Evolutionary conservation across 2,329 filamentous ascomycete species (phyloP).

Genomic region (Ciborinia camelliae): DNA sequence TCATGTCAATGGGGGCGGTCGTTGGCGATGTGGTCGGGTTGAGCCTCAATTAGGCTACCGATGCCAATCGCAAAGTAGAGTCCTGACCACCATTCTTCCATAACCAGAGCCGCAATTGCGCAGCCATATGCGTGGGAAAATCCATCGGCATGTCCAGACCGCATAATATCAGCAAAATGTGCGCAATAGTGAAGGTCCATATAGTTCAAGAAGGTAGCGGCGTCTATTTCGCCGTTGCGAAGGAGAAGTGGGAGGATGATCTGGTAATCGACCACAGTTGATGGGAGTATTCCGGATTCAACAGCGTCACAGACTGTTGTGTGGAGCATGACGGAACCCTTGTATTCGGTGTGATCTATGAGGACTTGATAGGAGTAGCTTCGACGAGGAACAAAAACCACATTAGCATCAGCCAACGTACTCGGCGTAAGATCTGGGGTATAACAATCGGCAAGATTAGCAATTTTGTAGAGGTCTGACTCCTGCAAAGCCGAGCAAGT

Average conservation of each 20-base stretch:
- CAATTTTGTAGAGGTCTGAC: not conserved
- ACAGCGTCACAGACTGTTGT: not conserved
- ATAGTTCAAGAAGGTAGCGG: not conserved
- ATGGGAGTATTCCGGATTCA: not conserved
- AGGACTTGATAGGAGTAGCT: not conserved
- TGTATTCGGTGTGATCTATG: not conserved
- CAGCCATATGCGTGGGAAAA: not conserved
- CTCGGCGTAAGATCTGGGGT: not conserved
- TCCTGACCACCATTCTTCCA: not conserved
- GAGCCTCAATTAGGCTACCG: not conserved
- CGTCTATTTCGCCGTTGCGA: not conserved
- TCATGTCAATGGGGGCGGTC: not conserved
- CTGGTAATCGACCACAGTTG: not conserved
- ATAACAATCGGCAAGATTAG: not conserved
- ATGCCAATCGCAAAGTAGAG: not conserved
- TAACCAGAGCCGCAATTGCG: not conserved
- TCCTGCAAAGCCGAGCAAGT: not conserved
- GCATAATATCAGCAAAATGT: not conserved
- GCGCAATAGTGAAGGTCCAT: not conserved
- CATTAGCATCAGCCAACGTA: not conserved
- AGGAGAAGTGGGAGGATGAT: slow-evolving; percentile 2
- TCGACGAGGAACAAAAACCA: not conserved
- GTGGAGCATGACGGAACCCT: not conserved
- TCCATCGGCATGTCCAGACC: not conserved
- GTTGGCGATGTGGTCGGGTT: not conserved